A percentile compares a stretch with the other conserved stretches of the same genome.
These are phyloP conservation scores for Royoungia palumana DNA, from an alignment of 768 basidiomycete genomes.

Conservation along the genomic window DNA sequence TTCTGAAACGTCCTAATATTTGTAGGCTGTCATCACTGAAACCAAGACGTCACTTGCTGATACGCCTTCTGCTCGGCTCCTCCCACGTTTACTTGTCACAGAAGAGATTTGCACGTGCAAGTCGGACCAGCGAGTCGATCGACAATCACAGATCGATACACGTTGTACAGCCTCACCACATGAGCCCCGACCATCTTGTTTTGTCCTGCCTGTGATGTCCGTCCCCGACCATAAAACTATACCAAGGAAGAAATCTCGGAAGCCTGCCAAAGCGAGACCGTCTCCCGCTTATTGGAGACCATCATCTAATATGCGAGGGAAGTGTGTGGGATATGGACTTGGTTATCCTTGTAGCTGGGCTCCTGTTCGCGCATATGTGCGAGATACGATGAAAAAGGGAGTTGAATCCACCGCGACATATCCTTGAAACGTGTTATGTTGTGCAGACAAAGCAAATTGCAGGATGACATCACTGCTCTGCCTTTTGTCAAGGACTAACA, in stretches of 20 bases:
- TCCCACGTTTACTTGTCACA: constrained; percentile 22
- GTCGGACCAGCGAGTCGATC: background rate
- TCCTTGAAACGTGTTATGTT: constrained; percentile 16
- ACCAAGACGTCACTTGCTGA: constrained; percentile 9
- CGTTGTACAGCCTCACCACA: constrained; percentile 20
- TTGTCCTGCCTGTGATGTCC: constrained; percentile 18
- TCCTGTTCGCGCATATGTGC: constrained; percentile 18
- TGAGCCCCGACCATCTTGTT: constrained; percentile 15
- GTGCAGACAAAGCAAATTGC: constrained; percentile 6
- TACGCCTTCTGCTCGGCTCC: background rate
- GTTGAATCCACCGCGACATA: background rate
- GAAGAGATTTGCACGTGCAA: constrained; percentile 15
- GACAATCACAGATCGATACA: background rate
- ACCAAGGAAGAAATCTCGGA: constrained; percentile 9
- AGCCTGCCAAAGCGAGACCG: constrained; percentile 13
- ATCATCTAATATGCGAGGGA: constrained; percentile 15
- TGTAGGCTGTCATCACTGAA: constrained; percentile 8
- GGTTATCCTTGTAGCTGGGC: constrained; percentile 33
- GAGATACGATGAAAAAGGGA: constrained; percentile 28
- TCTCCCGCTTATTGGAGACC: constrained; percentile 31
- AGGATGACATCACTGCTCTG: constrained; percentile 1
- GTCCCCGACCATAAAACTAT: background rate
- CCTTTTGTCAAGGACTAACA: constrained; percentile 6
- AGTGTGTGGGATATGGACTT: constrained; percentile 30
- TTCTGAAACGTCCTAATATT: constrained; percentile 2